Base-by-base conservation (phyloP, 176 grass and related monocot genomes). In the Poa annua region DNA sequence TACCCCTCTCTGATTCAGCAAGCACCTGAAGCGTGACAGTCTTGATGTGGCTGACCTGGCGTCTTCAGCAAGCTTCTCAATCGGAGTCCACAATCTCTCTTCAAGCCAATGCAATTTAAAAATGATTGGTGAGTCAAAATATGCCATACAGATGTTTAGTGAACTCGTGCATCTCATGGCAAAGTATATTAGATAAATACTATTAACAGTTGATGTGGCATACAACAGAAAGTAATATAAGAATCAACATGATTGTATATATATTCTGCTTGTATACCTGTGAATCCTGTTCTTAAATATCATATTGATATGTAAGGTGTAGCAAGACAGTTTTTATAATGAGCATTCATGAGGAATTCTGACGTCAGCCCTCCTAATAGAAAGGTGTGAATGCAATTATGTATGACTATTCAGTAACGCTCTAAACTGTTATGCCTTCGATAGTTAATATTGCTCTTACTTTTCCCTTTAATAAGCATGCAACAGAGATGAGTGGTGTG, bases 1-100 rank as follows among this genome's bases (percentile, higher is more conserved):
- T 91, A 98, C 55, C 15, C 96, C 92, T 91, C 96, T 93, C 83
- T 93, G 92, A 85, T 95, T 95, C 52, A 98, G 76, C 84, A 95
- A 90, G 76, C 96, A 98, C 87, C 96, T 91, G 90, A 98, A 98
- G 76, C 91, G 85, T 56, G 92, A 89, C 68, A 95, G 85, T 86
- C 92, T 93, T 86, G 71, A 65, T 62, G 84, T 90, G 14, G 88
- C 90, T 75, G 85, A 88, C 63, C 56, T 86, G 78, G 96, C 80
- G 15, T 91, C 78, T 66, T 84, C 86, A 74, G 91, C 76, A 35
- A 93, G 85, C 83, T 91, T 93, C 44, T 91, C 85, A 77, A 72
- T 63, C 34, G 82, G 89, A 83, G 87, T 91, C 96, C 91, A 98
- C 35, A 98, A 21, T 73, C 96, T 84, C 84, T 98, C 96, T 98